Evolutionary conservation across 2,329 filamentous ascomycete genomes (phyloP).

Genomic region (Fusarium begoniae): DNA sequence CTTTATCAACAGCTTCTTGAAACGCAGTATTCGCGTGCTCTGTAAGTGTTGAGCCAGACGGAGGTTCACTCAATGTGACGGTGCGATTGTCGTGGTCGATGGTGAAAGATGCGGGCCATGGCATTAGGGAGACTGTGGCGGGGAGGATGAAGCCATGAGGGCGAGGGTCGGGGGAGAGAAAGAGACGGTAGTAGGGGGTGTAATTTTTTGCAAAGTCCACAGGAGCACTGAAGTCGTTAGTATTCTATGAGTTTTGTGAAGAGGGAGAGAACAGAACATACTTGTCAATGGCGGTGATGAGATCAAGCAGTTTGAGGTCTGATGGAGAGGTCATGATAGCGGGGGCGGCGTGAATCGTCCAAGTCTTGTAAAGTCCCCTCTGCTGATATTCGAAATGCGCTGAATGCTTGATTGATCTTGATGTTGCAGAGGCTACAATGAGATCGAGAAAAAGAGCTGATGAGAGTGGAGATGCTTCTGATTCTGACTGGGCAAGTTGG

Average conservation of each 20-base stretch:
- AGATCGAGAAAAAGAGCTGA: neutral
- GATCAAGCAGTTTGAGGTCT: conserved; percentile 46
- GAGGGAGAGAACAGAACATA: conserved; percentile 41
- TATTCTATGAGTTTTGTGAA: neutral
- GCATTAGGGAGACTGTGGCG: conserved; percentile 56
- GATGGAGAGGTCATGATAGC: conserved; percentile 19
- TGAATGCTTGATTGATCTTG: neutral
- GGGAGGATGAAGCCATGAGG: conserved; percentile 62
- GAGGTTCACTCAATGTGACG: conserved; percentile 46
- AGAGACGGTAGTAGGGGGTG: conserved; percentile 55
- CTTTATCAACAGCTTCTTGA: conserved; percentile 51
- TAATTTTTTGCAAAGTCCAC: conserved; percentile 52
- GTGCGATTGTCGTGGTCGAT: conserved; percentile 46
- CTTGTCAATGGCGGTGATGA: conserved; percentile 56
- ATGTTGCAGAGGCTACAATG: neutral
- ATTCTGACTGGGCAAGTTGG: neutral
- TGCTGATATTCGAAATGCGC: neutral
- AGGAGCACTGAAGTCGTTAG: conserved; percentile 53
- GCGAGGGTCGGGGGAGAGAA: conserved; percentile 55
- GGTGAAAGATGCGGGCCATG: conserved; percentile 54
- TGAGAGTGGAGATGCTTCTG: conserved; percentile 16
- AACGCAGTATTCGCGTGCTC: conserved; percentile 51
- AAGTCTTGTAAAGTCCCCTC: neutral
- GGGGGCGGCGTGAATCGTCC: neutral
- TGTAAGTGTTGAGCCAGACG: conserved; percentile 35